These are phyloP conservation scores for Plasmodium coatneyi DNA, from an alignment of 169 alveolate genomes.

Conservation along the genomic window DNA sequence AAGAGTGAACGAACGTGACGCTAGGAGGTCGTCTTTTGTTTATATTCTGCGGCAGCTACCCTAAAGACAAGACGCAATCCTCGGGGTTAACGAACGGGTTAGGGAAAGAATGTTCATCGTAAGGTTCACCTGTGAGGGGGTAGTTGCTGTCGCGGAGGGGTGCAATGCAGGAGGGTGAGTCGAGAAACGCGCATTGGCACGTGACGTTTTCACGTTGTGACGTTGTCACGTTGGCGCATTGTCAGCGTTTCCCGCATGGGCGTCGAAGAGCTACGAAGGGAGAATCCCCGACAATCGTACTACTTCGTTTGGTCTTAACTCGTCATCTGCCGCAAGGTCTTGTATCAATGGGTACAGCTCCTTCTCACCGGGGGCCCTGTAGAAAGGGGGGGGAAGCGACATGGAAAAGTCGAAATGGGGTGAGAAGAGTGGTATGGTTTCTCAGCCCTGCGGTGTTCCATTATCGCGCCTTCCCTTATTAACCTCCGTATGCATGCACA, in stretches of 20 bases:
- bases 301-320: conserved; percentile 38
- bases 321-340: conserved; percentile 46
- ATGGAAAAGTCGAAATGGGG: background rate
- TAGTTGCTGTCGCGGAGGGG: background rate
- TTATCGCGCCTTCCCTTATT: background rate
- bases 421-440: background rate
- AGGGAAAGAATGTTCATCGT: conserved; percentile 57
- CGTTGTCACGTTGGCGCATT: background rate
- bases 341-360: conserved; percentile 47
- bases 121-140: background rate
- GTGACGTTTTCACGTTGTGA: background rate
- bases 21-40: background rate
- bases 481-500: background rate
- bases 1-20: background rate
- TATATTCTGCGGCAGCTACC: conserved; percentile 3
- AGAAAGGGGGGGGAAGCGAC: background rate
- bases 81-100: conserved; percentile 70
- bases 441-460: background rate
- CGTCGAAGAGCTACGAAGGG: background rate
- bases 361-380: background rate
- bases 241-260: background rate
- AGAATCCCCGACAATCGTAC: background rate
- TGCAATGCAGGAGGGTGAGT: background rate
- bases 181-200: background rate
- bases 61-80: conserved; percentile 65